Evolutionary conservation across 1,139 yeast species (phyloP).

Genomic region (Geotrichum aggregatum): DNA sequence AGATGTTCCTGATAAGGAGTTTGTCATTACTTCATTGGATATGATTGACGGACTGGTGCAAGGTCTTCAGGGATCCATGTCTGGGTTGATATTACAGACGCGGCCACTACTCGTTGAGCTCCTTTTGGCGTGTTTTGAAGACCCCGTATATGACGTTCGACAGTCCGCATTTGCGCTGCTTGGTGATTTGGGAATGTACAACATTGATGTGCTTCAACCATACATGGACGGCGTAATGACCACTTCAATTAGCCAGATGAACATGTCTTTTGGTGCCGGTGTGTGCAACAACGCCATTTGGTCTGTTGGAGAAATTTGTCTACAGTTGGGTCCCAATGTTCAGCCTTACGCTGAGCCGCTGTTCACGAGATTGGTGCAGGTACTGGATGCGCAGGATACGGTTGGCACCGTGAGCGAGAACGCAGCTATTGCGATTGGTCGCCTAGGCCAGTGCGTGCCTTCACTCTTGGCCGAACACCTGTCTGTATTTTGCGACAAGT

Average conservation of each 20-base stretch:
- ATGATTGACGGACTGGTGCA: slow-evolving; percentile 88
- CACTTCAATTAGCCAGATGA: slow-evolving; percentile 57
- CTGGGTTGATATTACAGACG: slow-evolving; percentile 47
- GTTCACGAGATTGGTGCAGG: slow-evolving; percentile 57
- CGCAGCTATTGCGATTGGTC: slow-evolving; percentile 86
- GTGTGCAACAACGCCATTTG: slow-evolving; percentile 88
- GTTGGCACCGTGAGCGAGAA: slow-evolving; percentile 70
- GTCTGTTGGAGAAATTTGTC: slow-evolving; percentile 84
- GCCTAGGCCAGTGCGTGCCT: slow-evolving; percentile 69
- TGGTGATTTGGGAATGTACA: slow-evolving; percentile 75
- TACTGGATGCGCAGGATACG: slow-evolving; percentile 46
- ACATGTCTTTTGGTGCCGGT: slow-evolving; percentile 48
- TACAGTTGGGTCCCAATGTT: slow-evolving; percentile 45
- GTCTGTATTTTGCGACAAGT: slow-evolving; percentile 52
- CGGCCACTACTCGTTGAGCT: slow-evolving; percentile 56
- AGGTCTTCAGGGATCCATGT: slow-evolving; percentile 68
- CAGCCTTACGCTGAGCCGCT: slow-evolving; percentile 57
- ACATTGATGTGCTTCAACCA: slow-evolving; percentile 53
- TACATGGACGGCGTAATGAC: slow-evolving; percentile 56
- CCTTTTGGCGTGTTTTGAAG: slow-evolving; percentile 68
- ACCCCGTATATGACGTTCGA: slow-evolving; percentile 76
- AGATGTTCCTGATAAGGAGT: slow-evolving; percentile 80
- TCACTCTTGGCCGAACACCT: slow-evolving; percentile 56
- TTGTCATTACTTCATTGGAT: slow-evolving; percentile 82
- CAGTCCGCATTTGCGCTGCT: slow-evolving; percentile 87